Conservation (phyloP, 2,329 filamentous ascomycete genomes). For the Chalaropsis thielavioides region DNA sequence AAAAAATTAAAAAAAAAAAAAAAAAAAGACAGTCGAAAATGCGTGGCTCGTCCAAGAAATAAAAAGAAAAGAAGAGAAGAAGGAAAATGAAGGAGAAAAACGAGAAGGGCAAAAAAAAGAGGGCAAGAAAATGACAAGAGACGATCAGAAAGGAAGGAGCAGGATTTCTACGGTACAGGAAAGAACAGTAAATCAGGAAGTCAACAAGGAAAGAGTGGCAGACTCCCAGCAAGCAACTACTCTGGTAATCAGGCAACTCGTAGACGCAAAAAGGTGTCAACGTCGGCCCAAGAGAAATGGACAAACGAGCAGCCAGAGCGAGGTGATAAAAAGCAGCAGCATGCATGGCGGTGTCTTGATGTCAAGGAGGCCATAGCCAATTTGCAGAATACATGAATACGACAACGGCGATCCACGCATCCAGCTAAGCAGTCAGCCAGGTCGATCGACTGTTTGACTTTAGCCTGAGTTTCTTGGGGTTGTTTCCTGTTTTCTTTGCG, state of each 20-base stretch:
- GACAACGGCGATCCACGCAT: background rate
- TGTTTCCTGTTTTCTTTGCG: background rate
- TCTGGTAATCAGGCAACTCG: background rate
- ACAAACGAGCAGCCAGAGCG: background rate
- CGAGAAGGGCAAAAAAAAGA: background rate
- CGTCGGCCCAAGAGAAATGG: background rate
- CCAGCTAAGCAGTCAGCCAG: background rate
- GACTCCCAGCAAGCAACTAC: background rate
- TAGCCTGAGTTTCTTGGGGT: background rate
- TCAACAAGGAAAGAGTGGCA: background rate
- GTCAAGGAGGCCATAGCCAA: background rate
- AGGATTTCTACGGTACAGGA: background rate
- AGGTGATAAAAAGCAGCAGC: background rate
- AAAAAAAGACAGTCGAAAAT: background rate
- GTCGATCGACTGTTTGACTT: background rate
- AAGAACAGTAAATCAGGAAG: background rate
- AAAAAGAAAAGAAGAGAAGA: background rate
- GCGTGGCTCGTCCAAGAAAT: background rate
- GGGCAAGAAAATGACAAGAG: background rate
- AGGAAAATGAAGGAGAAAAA: background rate
- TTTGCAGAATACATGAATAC: background rate
- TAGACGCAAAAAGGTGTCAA: background rate
- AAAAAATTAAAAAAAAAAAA: background rate
- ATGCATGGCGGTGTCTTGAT: background rate
- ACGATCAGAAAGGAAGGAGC: constrained; percentile 4